Conservation (phyloP, 2,329 filamentous ascomycete genomes). For the Arthrocladium fulminans region DNA sequence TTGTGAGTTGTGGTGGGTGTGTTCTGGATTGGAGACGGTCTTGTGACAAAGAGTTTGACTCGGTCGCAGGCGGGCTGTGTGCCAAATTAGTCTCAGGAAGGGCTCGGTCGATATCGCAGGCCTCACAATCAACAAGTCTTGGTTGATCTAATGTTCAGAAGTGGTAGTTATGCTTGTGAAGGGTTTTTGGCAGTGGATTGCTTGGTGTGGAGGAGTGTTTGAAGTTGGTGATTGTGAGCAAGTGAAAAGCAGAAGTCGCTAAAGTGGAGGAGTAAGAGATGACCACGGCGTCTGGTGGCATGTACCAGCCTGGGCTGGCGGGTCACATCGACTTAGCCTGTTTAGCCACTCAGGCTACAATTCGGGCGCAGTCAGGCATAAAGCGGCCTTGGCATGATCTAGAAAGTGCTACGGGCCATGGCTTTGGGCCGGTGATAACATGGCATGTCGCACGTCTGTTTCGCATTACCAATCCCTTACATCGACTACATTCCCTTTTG, state of each 20-base stretch:
- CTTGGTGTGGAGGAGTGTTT: neutral
- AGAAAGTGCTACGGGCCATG: neutral
- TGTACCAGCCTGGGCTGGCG: neutral
- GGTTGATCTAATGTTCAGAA: too few relatives aligned
- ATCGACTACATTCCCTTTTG: neutral
- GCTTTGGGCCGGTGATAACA: too few relatives aligned
- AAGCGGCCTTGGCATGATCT: neutral
- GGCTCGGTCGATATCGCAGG: neutral
- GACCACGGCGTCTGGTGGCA: slow-evolving; percentile 9
- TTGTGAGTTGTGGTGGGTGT: slow-evolving; percentile 10
- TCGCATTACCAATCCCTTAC: slow-evolving; percentile 6
- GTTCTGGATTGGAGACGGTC: slow-evolving; percentile 8
- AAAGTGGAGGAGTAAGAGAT: slow-evolving; percentile 9
- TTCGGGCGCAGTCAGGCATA: slow-evolving; percentile 2
- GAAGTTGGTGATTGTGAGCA: slow-evolving; percentile 4
- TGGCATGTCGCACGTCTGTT: neutral
- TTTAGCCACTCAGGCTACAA: slow-evolving; percentile 5
- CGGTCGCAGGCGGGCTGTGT: slow-evolving; percentile 4
- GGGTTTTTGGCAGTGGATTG: neutral
- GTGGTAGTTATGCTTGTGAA: slow-evolving; percentile 5
- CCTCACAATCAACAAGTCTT: slow-evolving; percentile 2
- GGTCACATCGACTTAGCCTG: too few relatives aligned
- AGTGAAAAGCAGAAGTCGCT: slow-evolving; percentile 2
- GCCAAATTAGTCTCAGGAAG: neutral
- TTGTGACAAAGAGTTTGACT: slow-evolving; percentile 11